Conservation (phyloP, 2,329 filamentous ascomycete species). For the Davidsoniella neocaledoniae region DNA sequence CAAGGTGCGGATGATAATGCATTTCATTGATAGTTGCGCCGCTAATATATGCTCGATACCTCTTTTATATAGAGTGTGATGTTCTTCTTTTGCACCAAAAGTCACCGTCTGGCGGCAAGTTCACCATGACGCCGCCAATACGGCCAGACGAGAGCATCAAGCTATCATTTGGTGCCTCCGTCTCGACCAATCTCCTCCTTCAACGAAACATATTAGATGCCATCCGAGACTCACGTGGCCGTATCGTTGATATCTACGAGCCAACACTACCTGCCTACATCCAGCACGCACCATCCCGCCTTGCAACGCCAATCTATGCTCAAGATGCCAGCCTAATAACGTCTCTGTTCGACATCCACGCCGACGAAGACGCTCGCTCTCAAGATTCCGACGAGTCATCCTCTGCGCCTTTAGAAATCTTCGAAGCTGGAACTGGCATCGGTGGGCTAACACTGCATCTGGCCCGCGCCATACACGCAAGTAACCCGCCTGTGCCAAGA, state of each 20-base stretch:
- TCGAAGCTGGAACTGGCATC: slow-evolving; percentile 77
- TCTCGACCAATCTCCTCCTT: slow-evolving; percentile 42
- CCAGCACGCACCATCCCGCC: slow-evolving; percentile 38
- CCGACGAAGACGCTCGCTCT: slow-evolving; percentile 20
- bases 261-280: slow-evolving; percentile 62
- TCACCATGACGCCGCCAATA: slow-evolving; percentile 24
- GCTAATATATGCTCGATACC: neutral
- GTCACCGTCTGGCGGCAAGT: slow-evolving; percentile 19
- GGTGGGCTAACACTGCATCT: slow-evolving; percentile 62
- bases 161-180: slow-evolving; percentile 27
- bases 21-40: slow-evolving; percentile 41
- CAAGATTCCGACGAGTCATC: slow-evolving; percentile 14
- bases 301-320: slow-evolving; percentile 64
- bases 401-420: slow-evolving; percentile 47
- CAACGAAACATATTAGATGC: slow-evolving; percentile 42
- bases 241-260: slow-evolving; percentile 38
- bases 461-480: slow-evolving; percentile 58
- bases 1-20: slow-evolving; percentile 35
- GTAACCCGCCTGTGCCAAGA: slow-evolving; percentile 38
- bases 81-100: slow-evolving; percentile 25
- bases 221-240: slow-evolving; percentile 34
- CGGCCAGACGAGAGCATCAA: slow-evolving; percentile 19
- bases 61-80: slow-evolving; percentile 22
- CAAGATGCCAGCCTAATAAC: slow-evolving; percentile 61
- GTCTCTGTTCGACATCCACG: slow-evolving; percentile 58